Evolutionary conservation across 129 eudicot species (phyloP), one percentile per base, ranked within the genome.

Genomic region (Pseudognaphalium luteoalbum): DNA sequence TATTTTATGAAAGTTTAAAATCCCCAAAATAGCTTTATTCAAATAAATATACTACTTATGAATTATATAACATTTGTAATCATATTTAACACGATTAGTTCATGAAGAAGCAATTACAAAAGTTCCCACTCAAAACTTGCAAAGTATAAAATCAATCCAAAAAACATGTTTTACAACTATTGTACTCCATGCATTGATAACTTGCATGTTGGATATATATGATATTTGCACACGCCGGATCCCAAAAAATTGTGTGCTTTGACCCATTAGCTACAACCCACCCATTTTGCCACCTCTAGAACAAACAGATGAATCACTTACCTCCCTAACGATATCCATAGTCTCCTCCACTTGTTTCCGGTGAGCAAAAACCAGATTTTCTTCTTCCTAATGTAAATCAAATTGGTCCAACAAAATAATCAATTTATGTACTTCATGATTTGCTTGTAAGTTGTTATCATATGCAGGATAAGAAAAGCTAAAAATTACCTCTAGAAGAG

Each of bases 241-340:
- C 28, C 28, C 28, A 25, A 25, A 25, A 25, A 25, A 25, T 25
- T 25, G 28, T 25, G 28, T 25, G 28, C 28, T 56, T 25, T 28
- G 12, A 61, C 34, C 35, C 66, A 25, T 61, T 61, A 2, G n/a
- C 35, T 14, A 28, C 1, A 12, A 19, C 67, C 67, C n/a, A 3
- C 35, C 34, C 67, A 28, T 28, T 28, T 62, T 62, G 67, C 21
- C 68, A 56, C 76, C 56, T 58, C 21, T 61, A 59, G 41, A 59
- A 60, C n/a, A 60, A 74, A 61, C 29, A 74, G 44, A 62, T 16
- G 70, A 41, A 56, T 44, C 2, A n/a, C 21, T 30, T 19, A 89
- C 96, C 91, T 89, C 89, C 67, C 68, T 83, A 56, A 89, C 96
- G 29, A 85, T 83, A 57, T 83, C 84, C 86, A 89, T 89, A 3